A percentile compares a stretch with the other conserved stretches of the same genome.
These are phyloP conservation scores for Pleurostoma richardsiae DNA, from an alignment of 2,329 filamentous ascomycete genomes.

Conservation along the genomic window DNA sequence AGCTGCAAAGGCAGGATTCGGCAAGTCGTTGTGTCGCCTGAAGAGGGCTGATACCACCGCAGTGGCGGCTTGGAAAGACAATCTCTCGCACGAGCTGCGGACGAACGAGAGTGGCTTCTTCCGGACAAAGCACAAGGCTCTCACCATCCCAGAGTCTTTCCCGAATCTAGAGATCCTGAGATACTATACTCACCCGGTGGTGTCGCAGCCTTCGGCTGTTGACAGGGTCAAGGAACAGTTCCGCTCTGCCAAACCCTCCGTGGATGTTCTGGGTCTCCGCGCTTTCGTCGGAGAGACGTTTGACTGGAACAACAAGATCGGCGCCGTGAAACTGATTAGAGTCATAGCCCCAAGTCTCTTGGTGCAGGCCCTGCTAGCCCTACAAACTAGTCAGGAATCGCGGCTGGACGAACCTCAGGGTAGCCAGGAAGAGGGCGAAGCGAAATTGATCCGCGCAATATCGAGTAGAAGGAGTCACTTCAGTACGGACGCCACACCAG, in stretches of 20 bases:
- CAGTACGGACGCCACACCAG: slow-evolving; percentile 68
- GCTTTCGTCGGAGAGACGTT: slow-evolving; percentile 75
- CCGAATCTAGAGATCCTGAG: slow-evolving; percentile 73
- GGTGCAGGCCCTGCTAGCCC: slow-evolving; percentile 48
- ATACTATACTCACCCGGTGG: slow-evolving; percentile 83
- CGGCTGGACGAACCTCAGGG: slow-evolving; percentile 21
- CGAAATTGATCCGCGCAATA: slow-evolving; percentile 57
- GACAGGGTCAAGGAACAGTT: slow-evolving; percentile 47
- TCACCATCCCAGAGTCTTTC: slow-evolving; percentile 75
- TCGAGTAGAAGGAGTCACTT: slow-evolving; percentile 64
- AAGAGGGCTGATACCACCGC: slow-evolving; percentile 53
- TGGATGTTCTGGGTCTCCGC: slow-evolving; percentile 65
- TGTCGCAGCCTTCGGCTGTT: slow-evolving; percentile 60
- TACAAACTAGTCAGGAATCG: neutral
- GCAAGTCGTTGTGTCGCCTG: slow-evolving; percentile 65
- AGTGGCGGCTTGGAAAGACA: slow-evolving; percentile 65
- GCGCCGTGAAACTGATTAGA: slow-evolving; percentile 79
- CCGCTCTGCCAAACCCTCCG: slow-evolving; percentile 50
- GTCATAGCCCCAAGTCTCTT: slow-evolving; percentile 75
- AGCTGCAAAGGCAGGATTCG: slow-evolving; percentile 84
- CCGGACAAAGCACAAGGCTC: slow-evolving; percentile 64
- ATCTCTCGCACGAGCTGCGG: slow-evolving; percentile 67
- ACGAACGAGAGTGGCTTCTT: slow-evolving; percentile 85
- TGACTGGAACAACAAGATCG: slow-evolving; percentile 75
- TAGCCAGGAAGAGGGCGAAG: slow-evolving; percentile 38